phyloP scores from a whole-genome alignment of 768 basidiomycete genomes.

The Asterophora lycoperdoides region DNA sequence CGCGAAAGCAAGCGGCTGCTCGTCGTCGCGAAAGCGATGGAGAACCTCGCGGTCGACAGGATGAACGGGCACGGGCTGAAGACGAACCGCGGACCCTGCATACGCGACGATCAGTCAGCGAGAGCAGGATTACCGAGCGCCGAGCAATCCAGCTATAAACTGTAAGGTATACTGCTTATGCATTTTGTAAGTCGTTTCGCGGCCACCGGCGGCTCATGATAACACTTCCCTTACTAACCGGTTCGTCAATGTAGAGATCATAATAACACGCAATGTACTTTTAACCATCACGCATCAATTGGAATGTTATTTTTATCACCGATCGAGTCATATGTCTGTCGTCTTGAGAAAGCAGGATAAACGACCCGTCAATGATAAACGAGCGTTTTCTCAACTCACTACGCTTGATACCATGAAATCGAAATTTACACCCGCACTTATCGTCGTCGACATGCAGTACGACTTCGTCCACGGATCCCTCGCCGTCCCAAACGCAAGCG shows the following conservation, averaged over 20 bases:
- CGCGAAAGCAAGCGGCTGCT: constrained; percentile 1
- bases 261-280: constrained; percentile 9
- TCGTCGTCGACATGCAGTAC: constrained; percentile 79
- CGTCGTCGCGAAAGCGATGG: not conserved
- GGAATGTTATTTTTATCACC: not conserved
- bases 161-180: not conserved
- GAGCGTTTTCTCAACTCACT: no score
- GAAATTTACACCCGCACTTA: constrained; percentile 46
- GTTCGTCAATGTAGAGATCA: not conserved
- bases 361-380: no score
- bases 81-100: constrained; percentile 12
- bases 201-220: no score
- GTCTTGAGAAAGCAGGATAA: no score
- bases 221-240: not conserved
- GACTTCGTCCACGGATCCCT: constrained; percentile 79
- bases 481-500: constrained; percentile 58
- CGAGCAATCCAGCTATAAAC: not conserved
- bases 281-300: not conserved
- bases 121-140: constrained; percentile 21
- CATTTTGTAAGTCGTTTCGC: not conserved
- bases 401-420: constrained; percentile 4
- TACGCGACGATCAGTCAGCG: constrained; percentile 33
- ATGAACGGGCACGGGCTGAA: not conserved
- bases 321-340: not conserved
- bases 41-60: constrained; percentile 10